Evolutionary conservation across 2,329 filamentous ascomycete species (phyloP).

Genomic region (Colletotrichum endophyticum): DNA sequence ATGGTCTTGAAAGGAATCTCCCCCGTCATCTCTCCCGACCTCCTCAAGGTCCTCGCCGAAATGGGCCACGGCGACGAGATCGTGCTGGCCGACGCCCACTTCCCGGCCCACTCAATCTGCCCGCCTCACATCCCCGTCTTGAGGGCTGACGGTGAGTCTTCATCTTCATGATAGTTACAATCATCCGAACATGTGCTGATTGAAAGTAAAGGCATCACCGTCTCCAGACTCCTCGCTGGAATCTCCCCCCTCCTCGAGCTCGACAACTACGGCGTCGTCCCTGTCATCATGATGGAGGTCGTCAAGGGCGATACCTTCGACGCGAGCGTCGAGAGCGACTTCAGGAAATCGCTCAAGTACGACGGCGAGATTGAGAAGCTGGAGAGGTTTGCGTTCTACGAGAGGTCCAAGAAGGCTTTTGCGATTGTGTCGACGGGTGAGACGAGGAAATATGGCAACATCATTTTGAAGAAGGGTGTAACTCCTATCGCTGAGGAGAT

Average conservation of each 20-base stretch:
- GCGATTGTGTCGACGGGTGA: conserved; percentile 9
- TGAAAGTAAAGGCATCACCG: background rate
- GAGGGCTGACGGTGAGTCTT: conserved; percentile 6
- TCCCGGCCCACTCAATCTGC: conserved; percentile 17
- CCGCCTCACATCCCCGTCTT: conserved; percentile 14
- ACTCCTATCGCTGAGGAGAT: background rate
- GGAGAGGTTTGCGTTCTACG: conserved; percentile 12
- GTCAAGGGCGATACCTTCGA: conserved; percentile 16
- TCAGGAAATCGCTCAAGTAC: background rate
- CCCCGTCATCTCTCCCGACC: conserved; percentile 15
- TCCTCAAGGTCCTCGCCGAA: conserved; percentile 18
- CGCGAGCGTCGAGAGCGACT: conserved; percentile 14
- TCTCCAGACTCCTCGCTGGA: conserved; percentile 7
- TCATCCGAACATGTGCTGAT: no score
- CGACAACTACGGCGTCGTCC: conserved; percentile 17
- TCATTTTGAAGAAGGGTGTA: conserved; percentile 16
- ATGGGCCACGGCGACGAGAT: conserved; percentile 19
- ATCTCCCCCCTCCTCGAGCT: conserved; percentile 14
- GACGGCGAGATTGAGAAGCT: conserved; percentile 16
- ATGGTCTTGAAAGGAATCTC: conserved; percentile 16
- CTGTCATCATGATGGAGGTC: conserved; percentile 19
- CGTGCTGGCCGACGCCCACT: conserved; percentile 13
- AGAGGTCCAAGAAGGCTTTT: conserved; percentile 14
- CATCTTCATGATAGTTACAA: background rate
- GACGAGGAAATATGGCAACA: conserved; percentile 17